Base-by-base conservation (phyloP, 139 green algal species). In the Closterium sp. region DNA sequence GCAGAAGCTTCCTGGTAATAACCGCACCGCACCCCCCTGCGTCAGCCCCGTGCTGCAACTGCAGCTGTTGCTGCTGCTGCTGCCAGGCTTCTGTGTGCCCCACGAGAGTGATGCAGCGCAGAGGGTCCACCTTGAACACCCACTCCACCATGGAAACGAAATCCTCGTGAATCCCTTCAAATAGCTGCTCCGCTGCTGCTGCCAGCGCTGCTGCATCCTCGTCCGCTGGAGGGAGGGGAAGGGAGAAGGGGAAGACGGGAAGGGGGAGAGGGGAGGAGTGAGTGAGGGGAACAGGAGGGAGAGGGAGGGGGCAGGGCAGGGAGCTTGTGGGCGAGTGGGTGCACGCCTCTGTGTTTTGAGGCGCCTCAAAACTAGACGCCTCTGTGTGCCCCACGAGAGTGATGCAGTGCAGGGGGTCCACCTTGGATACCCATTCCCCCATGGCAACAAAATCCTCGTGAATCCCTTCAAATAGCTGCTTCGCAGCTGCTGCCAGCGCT, bases 131-230 rank as follows among this genome's bases (percentile, higher is more conserved):
- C 89, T 89, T 93, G 89, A 13, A 91, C 9, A 17, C 92, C 92
- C 92, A 94, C 90, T 94, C 92, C 22, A 85, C 92, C 30, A 94
- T 34, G 7, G 89, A 31, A 29, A 91, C 17, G 31, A 94, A 90
- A 21, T 93, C 91, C 28, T 93, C 91, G 29, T 89, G 84, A 2
- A 34, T 27, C 5, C 89, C 89, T 11, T 79, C 62, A 13, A 79
- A 79, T 24, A 79, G 62, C 62, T 79, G 62, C 62, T 79, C 62
- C 19, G 62, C 62, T 79, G 62, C 62, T 79, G 62, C 62, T 27
- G 62, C 62, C 17, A 79, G 19, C 17, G 62, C 62, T 24, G 62
- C 62, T 13, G 62, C 62, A 79, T 79, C 62, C 17, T 79, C 62
- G 5, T 79, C 62, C 3, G 62, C 62, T 79, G 62, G 42, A 62